Evolutionary conservation across 192 early-diverging fungal genomes (phyloP).

Genomic region (Linnemannia zychae): DNA sequence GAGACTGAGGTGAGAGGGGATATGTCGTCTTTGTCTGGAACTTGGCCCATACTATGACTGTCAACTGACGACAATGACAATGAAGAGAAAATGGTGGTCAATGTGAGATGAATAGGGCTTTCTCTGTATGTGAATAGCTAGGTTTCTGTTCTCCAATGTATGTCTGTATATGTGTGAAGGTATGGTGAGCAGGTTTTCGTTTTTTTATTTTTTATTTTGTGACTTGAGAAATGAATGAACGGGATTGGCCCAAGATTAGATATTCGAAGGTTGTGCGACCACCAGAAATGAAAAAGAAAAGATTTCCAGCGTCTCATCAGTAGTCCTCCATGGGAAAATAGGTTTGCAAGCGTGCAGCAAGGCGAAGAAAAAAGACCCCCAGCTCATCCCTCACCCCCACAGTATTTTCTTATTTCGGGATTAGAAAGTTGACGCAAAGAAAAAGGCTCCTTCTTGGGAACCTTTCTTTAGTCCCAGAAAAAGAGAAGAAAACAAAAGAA

Average conservation of each 20-base stretch:
- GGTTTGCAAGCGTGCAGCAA: too few species aligned
- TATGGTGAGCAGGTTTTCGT: background rate
- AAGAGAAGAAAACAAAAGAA: too few species aligned
- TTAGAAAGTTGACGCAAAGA: too few species aligned
- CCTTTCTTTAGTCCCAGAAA: too few species aligned
- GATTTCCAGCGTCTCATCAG: background rate
- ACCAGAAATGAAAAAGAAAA: background rate
- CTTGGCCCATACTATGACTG: background rate
- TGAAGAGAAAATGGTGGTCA: background rate
- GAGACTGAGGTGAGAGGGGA: too few species aligned
- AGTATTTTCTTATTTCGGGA: too few species aligned
- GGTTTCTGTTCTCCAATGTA: background rate
- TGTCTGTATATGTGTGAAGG: background rate
- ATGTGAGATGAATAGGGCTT: background rate
- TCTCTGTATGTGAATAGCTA: background rate
- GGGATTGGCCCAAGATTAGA: conserved; percentile 3
- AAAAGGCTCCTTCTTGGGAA: too few species aligned
- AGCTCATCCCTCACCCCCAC: too few species aligned
- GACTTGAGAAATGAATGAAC: background rate
- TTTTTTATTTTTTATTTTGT: background rate
- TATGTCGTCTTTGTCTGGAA: background rate
- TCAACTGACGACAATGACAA: background rate
- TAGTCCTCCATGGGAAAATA: background rate
- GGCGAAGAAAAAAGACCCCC: too few species aligned
- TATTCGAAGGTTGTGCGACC: background rate